These are phyloP conservation scores for Sistotremastrum niveocremeum DNA, from an alignment of 768 basidiomycete genomes.

Conservation along the genomic window DNA sequence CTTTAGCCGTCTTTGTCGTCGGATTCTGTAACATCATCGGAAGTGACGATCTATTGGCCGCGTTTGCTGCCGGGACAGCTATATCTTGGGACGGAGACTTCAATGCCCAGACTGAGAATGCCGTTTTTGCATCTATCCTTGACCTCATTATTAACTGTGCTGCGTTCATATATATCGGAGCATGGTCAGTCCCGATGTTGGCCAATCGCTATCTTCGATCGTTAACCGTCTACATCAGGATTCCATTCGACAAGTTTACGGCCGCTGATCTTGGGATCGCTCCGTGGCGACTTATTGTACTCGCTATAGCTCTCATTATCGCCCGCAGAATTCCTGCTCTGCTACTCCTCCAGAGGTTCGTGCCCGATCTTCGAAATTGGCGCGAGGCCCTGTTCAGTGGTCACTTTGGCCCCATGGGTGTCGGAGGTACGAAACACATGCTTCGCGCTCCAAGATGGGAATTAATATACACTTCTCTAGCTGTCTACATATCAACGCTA, in stretches of 20 bases:
- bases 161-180: constrained; percentile 81
- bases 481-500: constrained; percentile 75
- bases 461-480: constrained; percentile 10
- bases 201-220: not conserved
- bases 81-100: constrained; percentile 88
- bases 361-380: constrained; percentile 80
- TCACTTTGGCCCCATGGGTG: constrained; percentile 49
- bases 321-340: constrained; percentile 75
- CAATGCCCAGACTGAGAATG: constrained; percentile 68
- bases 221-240: constrained; percentile 1
- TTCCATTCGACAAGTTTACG: constrained; percentile 51
- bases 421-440: no score
- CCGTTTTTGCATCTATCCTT: constrained; percentile 80
- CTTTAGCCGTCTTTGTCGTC: constrained; percentile 56
- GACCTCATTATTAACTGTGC: constrained; percentile 75
- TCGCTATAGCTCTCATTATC: constrained; percentile 55
- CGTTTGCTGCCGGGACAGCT: constrained; percentile 64
- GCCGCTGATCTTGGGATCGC: constrained; percentile 42
- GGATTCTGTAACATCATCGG: constrained; percentile 75
- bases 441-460: no score
- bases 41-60: constrained; percentile 78
- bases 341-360: constrained; percentile 62
- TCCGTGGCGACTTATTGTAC: constrained; percentile 56
- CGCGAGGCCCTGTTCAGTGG: constrained; percentile 83
- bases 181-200: constrained; percentile 32